A percentile compares a stretch with the other conserved stretches of the same genome.
Conservation (phyloP, 2,329 filamentous ascomycete species). For the Pyricularia pennisetigena region DNA sequence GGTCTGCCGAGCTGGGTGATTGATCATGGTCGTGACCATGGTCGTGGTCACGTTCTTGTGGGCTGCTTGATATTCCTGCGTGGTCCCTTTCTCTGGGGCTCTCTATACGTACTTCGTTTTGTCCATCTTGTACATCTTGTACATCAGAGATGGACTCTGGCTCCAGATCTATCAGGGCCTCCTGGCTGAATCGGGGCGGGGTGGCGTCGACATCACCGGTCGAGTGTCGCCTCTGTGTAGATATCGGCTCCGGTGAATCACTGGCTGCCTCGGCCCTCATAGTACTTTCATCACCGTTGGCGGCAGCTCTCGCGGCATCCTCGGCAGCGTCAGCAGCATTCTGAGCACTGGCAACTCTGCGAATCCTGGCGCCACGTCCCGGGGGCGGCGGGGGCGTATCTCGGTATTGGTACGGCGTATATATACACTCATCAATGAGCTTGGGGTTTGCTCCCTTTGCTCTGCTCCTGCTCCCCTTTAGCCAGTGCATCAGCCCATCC, state of each 20-base stretch:
- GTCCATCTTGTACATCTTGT: neutral
- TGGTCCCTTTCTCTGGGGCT: constrained; percentile 8
- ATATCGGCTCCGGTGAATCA: neutral
- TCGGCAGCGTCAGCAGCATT: neutral
- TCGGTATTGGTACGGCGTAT: constrained; percentile 81
- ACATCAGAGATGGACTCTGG: neutral
- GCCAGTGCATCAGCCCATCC: constrained; percentile 78
- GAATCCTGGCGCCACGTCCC: constrained; percentile 13
- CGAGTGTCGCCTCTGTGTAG: constrained; percentile 51
- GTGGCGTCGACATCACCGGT: constrained; percentile 61
- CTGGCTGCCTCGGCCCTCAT: too few species aligned
- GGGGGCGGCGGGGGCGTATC: constrained; percentile 31
- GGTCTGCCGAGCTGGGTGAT: neutral
- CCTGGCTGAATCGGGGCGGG: constrained; percentile 40
- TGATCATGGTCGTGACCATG: neutral
- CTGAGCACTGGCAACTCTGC: constrained; percentile 17
- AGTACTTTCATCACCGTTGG: too few species aligned
- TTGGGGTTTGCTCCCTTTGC: constrained; percentile 76
- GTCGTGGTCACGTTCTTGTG: neutral
- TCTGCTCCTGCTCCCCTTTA: constrained; percentile 69
- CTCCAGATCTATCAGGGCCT: constrained; percentile 53
- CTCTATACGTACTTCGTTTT: constrained; percentile 16
- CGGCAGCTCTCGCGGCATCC: neutral
- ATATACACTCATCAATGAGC: constrained; percentile 94
- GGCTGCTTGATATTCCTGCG: constrained; percentile 1